Evolutionary conservation across 768 basidiomycete genomes (phyloP).

Genomic region (Russula dissimulans): DNA sequence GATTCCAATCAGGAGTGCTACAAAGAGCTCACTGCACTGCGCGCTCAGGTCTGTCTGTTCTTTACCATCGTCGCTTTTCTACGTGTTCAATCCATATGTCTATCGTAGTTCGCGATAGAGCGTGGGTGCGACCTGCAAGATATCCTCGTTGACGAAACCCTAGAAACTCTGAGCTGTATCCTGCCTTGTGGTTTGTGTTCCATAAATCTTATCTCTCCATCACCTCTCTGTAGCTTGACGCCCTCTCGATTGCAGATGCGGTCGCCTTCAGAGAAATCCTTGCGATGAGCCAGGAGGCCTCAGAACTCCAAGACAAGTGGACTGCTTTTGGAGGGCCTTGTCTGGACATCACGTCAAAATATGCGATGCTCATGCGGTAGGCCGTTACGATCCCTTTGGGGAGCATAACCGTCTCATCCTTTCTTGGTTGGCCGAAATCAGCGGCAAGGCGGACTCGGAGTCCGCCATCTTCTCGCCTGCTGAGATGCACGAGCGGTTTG

Average conservation of each 20-base stretch:
- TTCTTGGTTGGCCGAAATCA: not conserved
- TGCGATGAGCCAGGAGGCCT: not conserved
- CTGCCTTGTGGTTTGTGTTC: conserved; percentile 33
- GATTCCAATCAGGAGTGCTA: conserved; percentile 1
- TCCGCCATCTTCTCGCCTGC: not conserved
- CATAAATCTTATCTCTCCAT: not conserved
- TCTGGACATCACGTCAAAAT: conserved; percentile 13
- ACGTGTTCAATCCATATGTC: not conserved
- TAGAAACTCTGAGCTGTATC: conserved; percentile 31
- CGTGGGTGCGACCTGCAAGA: conserved; percentile 21
- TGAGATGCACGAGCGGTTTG: conserved; percentile 14
- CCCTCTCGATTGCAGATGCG: not conserved
- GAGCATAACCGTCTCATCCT: not conserved
- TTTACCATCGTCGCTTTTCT: not conserved
- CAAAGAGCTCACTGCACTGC: conserved; percentile 7
- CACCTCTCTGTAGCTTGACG: not conserved
- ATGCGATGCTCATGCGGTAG: conserved; percentile 8
- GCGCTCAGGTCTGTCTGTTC: conserved; percentile 13
- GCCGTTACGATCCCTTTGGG: conserved; percentile 1
- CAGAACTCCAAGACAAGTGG: not conserved
- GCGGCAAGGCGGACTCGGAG: not conserved
- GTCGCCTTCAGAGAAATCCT: not conserved
- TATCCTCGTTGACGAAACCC: conserved; percentile 28
- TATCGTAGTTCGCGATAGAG: not conserved
- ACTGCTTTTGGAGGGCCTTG: conserved; percentile 1